A percentile compares a stretch with the other conserved stretches of the same genome.
phyloP scores from a whole-genome alignment of 768 basidiomycete genomes.

The Suillus subluteus region DNA sequence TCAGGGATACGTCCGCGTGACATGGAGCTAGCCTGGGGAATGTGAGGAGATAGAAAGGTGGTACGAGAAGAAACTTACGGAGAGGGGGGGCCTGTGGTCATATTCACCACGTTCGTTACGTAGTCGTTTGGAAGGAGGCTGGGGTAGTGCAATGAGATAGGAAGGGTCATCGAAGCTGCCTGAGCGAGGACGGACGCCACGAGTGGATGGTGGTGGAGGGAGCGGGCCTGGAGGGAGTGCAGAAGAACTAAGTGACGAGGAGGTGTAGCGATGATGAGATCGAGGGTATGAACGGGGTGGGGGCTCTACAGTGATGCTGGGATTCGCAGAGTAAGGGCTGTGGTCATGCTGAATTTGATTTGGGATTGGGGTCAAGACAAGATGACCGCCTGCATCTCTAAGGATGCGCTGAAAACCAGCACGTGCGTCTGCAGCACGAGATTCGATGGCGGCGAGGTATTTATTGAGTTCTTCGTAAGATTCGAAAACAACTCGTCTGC shows the following conservation, averaged over 20 bases:
- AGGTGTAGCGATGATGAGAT: slow-evolving; percentile 25
- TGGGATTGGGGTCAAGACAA: slow-evolving; percentile 41
- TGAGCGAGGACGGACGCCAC: slow-evolving; percentile 47
- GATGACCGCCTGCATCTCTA: slow-evolving; percentile 46
- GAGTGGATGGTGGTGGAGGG: slow-evolving; percentile 36
- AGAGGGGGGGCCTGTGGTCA: slow-evolving; percentile 21
- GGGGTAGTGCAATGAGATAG: slow-evolving; percentile 34
- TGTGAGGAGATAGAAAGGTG: slow-evolving; percentile 1
- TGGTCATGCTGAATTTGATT: slow-evolving; percentile 19
- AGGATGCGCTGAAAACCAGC: slow-evolving; percentile 49
- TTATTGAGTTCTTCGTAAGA: slow-evolving; percentile 55
- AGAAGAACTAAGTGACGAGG: slow-evolving; percentile 32
- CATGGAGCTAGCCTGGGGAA: slow-evolving; percentile 17
- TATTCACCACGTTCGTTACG: slow-evolving; percentile 43
- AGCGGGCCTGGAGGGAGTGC: slow-evolving; percentile 41
- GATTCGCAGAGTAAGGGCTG: slow-evolving; percentile 26
- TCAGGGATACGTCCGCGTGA: slow-evolving; percentile 21
- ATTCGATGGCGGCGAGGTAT: slow-evolving; percentile 49
- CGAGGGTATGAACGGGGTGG: slow-evolving; percentile 22
- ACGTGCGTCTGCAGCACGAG: slow-evolving; percentile 53
- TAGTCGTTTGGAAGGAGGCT: slow-evolving; percentile 54
- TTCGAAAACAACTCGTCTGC: slow-evolving; percentile 47
- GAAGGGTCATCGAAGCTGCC: slow-evolving; percentile 44
- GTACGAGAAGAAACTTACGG: slow-evolving; percentile 1
- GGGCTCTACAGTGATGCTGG: slow-evolving; percentile 33